Evolutionary conservation across 2,329 filamentous ascomycete species (phyloP).

Genomic region (Diaporthe citriasiana): DNA sequence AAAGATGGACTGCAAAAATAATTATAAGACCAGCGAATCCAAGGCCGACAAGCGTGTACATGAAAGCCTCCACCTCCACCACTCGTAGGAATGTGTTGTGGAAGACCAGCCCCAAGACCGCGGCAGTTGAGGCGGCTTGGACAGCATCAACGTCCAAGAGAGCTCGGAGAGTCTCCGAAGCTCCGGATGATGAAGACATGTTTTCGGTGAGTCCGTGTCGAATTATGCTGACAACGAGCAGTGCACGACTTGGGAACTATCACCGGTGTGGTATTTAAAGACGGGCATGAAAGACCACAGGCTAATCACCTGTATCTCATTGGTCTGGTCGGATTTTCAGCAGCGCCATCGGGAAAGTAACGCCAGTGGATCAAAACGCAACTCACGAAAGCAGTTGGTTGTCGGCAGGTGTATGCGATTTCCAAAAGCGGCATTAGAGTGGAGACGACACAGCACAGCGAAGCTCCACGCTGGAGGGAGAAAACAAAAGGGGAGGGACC

Average conservation of each 20-base stretch:
- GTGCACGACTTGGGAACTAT: neutral
- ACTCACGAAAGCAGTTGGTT: slow-evolving; percentile 2
- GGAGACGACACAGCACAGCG: slow-evolving; percentile 2
- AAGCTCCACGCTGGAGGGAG: neutral
- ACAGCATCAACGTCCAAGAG: neutral
- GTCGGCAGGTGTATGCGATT: neutral
- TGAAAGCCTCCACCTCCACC: slow-evolving; percentile 26
- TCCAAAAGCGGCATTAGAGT: neutral
- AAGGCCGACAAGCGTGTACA: slow-evolving; percentile 10
- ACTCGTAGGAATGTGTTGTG: slow-evolving; percentile 20
- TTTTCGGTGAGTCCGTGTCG: neutral
- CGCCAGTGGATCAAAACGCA: neutral
- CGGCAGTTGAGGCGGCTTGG: neutral
- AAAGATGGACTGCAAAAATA: neutral
- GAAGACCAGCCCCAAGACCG: slow-evolving; percentile 23
- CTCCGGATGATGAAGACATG: neutral
- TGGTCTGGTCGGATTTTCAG: neutral
- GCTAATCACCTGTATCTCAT: neutral
- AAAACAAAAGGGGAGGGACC: neutral
- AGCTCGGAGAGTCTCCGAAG: neutral
- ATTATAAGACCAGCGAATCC: neutral
- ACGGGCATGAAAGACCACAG: too few relatives aligned
- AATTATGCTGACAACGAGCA: neutral
- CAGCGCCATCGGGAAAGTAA: slow-evolving; percentile 1
- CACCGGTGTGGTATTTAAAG: slow-evolving; percentile 4